These are phyloP conservation scores for Hypoxylon sp. DNA, from an alignment of 2,329 filamentous ascomycete species.

Conservation along the genomic window DNA sequence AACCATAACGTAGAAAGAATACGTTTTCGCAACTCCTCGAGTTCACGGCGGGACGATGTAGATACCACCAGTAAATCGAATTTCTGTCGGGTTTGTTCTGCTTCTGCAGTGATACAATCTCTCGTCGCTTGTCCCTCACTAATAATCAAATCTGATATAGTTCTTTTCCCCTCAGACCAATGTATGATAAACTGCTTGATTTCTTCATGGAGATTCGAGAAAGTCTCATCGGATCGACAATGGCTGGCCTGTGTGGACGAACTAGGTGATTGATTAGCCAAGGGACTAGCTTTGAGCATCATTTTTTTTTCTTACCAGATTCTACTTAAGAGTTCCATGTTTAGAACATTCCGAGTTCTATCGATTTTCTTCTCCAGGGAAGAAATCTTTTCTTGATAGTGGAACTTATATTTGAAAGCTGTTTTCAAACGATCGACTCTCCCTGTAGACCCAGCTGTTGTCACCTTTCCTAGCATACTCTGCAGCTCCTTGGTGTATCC, in stretches of 20 bases:
- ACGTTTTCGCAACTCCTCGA: slow-evolving; percentile 10
- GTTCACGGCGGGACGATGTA: neutral
- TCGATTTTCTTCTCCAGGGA: slow-evolving; percentile 22
- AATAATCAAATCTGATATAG: slow-evolving; percentile 21
- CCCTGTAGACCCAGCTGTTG: neutral
- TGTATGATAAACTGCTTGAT: slow-evolving; percentile 28
- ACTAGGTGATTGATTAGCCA: slow-evolving; percentile 7
- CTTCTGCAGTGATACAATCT: slow-evolving; percentile 28
- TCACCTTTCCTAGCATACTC: slow-evolving; percentile 7
- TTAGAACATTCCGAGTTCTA: slow-evolving; percentile 3
- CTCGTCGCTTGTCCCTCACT: slow-evolving; percentile 23
- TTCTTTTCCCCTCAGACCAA: slow-evolving; percentile 36
- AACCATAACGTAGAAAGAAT: slow-evolving; percentile 34
- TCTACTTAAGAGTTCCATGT: slow-evolving; percentile 30
- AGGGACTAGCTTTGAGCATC: neutral
- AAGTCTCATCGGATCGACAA: slow-evolving; percentile 9
- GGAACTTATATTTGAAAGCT: slow-evolving; percentile 15
- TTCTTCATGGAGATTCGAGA: slow-evolving; percentile 15
- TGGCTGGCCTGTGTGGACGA: slow-evolving; percentile 32
- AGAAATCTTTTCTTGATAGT: slow-evolving; percentile 8
- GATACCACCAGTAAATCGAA: neutral
- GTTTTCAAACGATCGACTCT: neutral
- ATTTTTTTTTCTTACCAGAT: slow-evolving; percentile 25
- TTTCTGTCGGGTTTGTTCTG: neutral
- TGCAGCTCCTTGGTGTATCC: slow-evolving; percentile 18